These are phyloP conservation scores for Sporothrix inflata DNA, from an alignment of 2,329 filamentous ascomycete species.

Conservation along the genomic window DNA sequence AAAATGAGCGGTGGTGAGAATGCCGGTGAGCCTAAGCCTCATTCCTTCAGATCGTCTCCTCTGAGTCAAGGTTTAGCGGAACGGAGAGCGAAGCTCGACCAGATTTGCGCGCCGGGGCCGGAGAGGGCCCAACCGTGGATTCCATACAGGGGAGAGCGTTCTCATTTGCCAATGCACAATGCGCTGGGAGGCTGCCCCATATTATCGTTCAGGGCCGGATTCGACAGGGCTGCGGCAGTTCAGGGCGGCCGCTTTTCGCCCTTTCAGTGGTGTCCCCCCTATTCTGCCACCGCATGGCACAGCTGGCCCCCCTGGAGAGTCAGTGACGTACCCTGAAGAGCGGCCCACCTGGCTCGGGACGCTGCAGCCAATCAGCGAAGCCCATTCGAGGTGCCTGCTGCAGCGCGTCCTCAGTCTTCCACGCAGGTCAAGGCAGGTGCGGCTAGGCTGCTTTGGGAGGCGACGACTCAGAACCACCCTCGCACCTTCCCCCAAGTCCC, in stretches of 20 bases:
- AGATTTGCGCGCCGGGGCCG: constrained; percentile 18
- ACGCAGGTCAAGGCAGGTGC: constrained; percentile 16
- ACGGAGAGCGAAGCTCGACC: background rate
- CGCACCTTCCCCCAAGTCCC: background rate
- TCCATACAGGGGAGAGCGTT: background rate
- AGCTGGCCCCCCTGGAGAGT: background rate
- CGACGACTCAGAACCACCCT: background rate
- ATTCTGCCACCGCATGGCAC: background rate
- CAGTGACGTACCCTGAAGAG: constrained; percentile 22
- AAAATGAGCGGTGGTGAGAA: background rate
- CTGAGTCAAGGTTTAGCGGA: background rate
- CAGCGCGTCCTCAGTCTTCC: constrained; percentile 7
- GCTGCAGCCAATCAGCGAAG: constrained; percentile 25
- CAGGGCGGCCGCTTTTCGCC: background rate
- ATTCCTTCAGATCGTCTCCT: background rate
- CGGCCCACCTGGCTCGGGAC: background rate
- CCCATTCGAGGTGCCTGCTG: background rate
- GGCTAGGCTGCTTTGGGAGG: constrained; percentile 26
- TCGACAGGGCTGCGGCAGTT: constrained; percentile 1
- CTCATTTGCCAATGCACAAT: constrained; percentile 13
- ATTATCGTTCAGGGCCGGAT: background rate
- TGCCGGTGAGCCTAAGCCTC: constrained; percentile 4
- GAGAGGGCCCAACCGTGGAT: constrained; percentile 3
- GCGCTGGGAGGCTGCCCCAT: constrained; percentile 10
- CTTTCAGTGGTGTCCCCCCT: background rate